Evolutionary conservation across 1,284 basidiomycete genomes (phyloP).

Genomic region (Ustilago tritici): DNA sequence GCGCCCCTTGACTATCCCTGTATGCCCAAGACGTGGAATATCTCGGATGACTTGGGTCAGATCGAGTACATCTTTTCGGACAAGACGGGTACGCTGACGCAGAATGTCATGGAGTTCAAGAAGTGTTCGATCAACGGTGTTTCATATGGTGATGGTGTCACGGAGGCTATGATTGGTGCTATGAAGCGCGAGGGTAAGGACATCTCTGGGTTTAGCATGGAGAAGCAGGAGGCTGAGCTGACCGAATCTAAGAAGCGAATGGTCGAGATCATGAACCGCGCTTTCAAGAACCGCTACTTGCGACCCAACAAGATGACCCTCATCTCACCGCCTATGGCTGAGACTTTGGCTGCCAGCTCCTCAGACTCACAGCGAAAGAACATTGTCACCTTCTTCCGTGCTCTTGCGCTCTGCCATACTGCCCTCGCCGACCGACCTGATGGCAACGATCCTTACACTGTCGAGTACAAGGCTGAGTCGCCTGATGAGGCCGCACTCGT

Average conservation of each 20-base stretch:
- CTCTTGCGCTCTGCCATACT: conserved; percentile 89
- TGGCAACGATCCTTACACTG: conserved; percentile 75
- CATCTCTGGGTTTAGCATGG: conserved; percentile 76
- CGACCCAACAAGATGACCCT: conserved; percentile 86
- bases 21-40: conserved; percentile 97
- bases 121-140: conserved; percentile 89
- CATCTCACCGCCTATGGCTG: conserved; percentile 84
- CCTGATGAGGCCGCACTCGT: conserved; percentile 96
- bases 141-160: conserved; percentile 90
- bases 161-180: conserved; percentile 92
- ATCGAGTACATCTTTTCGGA: conserved; percentile 98
- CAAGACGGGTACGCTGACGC: conserved; percentile 74
- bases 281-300: conserved; percentile 90
- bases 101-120: conserved; percentile 97
- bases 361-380: conserved; percentile 75
- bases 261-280: conserved; percentile 79
- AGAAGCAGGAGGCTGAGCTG: conserved; percentile 73
- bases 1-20: conserved; percentile 83
- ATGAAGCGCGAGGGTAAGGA: conserved; percentile 83
- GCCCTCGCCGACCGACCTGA: conserved; percentile 76
- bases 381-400: conserved; percentile 85
- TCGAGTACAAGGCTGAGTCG: conserved; percentile 95
- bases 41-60: conserved; percentile 95
- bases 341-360: conserved; percentile 78
- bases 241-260: conserved; percentile 80